A percentile compares a stretch with the other conserved stretches of the same genome.
These are phyloP conservation scores for Stephanodiscus minutulus DNA, from an alignment of 108 stramenopile genomes.

Conservation along the genomic window DNA sequence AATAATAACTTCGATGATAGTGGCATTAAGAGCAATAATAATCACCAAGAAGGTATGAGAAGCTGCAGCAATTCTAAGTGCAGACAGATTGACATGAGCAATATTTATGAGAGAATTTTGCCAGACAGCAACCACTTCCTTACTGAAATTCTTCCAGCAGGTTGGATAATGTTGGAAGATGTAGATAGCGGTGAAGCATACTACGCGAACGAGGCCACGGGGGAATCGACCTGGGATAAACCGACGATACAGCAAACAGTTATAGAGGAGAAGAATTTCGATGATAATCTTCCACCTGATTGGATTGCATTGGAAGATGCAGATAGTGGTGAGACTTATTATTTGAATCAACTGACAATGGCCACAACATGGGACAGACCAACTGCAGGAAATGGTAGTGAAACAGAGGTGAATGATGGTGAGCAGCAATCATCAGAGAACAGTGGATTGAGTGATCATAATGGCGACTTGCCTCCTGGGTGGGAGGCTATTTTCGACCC, in stretches of 20 bases:
- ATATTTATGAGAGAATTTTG: neutral
- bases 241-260: neutral
- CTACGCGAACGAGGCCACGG: conserved; percentile 82
- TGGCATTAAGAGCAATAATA: neutral
- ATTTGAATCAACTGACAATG: conserved; percentile 54
- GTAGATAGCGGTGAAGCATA: conserved; percentile 68
- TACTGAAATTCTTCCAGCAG: conserved; percentile 38
- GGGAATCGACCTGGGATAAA: conserved; percentile 60
- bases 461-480: conserved; percentile 15
- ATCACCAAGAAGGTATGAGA: neutral
- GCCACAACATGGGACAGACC: conserved; percentile 70
- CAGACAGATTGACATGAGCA: neutral
- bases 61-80: neutral
- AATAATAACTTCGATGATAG: no score
- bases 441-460: neutral
- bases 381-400: neutral
- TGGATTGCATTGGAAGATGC: conserved; percentile 70
- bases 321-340: conserved; percentile 56
- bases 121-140: neutral
- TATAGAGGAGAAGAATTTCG: neutral
- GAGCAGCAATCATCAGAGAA: conserved; percentile 1
- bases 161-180: conserved; percentile 74
- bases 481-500: conserved; percentile 14
- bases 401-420: neutral
- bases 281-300: conserved; percentile 36